Base-by-base conservation (phyloP, 2,329 filamentous ascomycete genomes). In the Fusarium sp. region DNA sequence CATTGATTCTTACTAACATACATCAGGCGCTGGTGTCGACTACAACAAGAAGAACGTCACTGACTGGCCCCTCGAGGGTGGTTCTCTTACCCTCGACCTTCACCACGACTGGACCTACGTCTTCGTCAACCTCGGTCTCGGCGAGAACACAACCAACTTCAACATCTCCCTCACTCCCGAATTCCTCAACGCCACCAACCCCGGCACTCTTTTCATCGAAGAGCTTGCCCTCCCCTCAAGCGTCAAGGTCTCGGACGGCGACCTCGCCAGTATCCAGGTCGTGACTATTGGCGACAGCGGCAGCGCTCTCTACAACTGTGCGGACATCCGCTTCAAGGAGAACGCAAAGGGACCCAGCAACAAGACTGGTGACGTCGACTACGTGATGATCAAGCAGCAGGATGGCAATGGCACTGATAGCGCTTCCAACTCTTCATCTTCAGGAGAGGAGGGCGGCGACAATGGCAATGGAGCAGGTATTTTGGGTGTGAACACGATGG, bases 251-350 rank as follows among this genome's bases (percentile, higher is more conserved):
- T 78, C 77, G 25, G 88, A 92, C 40, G 92, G 91, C 44, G 84
- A 86, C 69, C 83, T 87, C 49, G 91, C 86, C 16, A 91, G 88
- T 32, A 82, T 94, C 58, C 92, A 94, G 81, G 88, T 94, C 54
- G 85, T 93, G 38, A 90, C 88, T 6, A 83, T 88, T 48, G 89
- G 88, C 29, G 83, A 86, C 24, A 82, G 81, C 6, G 86, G 84
- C 22, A 85, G 84, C 41, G 89, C 91, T 18, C 81, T 94, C 32
- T 94, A 93, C 80, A 92, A 90, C 79, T 94, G 92, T 79, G 90
- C 91, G 75, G 92, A 94, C 74, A 87, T 94, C 70, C 90, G 87
- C 27, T 90, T 94, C 81, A 86, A 84, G 32, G 81, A 82, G 54
- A 81, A 82, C 13, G 83, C 87, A 7, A 81, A 84, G 20, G 77